Percentiles rank a stretch among this genome's conserved stretches.
These are phyloP conservation scores for Leccinum solheimii DNA, from an alignment of 1,284 basidiomycete genomes.

Conservation along the genomic window DNA sequence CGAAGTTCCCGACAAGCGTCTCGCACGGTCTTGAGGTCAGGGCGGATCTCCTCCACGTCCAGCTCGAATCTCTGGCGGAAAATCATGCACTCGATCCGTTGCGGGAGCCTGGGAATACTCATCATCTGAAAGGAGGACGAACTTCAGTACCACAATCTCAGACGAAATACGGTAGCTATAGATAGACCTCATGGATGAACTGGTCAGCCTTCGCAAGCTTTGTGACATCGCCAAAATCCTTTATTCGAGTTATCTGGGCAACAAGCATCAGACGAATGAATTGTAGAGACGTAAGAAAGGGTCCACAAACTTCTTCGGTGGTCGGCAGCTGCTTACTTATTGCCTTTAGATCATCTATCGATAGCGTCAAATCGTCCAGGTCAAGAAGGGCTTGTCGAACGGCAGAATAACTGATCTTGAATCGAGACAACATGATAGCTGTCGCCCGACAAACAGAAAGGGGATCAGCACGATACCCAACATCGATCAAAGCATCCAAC, in stretches of 20 bases:
- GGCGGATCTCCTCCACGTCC: slow-evolving; percentile 82
- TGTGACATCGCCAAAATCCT: slow-evolving; percentile 64
- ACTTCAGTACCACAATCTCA: slow-evolving; percentile 1
- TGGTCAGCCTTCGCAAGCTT: slow-evolving; percentile 83
- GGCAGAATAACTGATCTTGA: slow-evolving; percentile 63
- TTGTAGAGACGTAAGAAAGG: background rate
- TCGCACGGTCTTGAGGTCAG: slow-evolving; percentile 77
- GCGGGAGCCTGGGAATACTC: slow-evolving; percentile 70
- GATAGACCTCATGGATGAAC: slow-evolving; percentile 71
- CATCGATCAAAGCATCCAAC: background rate
- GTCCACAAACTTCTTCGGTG: slow-evolving; percentile 62
- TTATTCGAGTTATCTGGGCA: slow-evolving; percentile 59
- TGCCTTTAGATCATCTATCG: slow-evolving; percentile 70
- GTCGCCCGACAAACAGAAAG: background rate
- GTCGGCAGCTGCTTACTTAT: slow-evolving; percentile 77
- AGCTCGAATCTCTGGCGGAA: slow-evolving; percentile 81
- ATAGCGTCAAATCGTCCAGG: slow-evolving; percentile 65
- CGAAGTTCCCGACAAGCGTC: slow-evolving; percentile 76
- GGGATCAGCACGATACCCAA: slow-evolving; percentile 11
- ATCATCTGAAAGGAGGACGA: slow-evolving; percentile 56
- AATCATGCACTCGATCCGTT: slow-evolving; percentile 79
- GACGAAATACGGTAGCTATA: slow-evolving; percentile 8
- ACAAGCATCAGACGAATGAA: background rate
- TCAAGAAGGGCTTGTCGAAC: slow-evolving; percentile 70
- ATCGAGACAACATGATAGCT: slow-evolving; percentile 81